A percentile compares a stretch with the other conserved stretches of the same genome.
phyloP scores from a whole-genome alignment of 2,329 filamentous ascomycete genomes.

The Penicillium sp. region DNA sequence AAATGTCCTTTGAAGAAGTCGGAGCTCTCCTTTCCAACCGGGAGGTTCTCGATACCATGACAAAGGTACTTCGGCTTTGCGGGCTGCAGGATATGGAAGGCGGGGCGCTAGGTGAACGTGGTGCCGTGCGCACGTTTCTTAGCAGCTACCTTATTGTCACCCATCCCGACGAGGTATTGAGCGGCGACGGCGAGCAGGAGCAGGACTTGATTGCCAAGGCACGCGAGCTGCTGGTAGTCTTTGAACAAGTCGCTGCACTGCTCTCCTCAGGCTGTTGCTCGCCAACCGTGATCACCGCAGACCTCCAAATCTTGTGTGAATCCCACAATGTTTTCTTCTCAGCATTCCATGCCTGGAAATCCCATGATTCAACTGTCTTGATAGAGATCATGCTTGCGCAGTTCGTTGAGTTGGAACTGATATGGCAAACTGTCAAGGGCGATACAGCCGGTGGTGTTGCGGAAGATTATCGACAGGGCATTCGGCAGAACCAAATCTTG shows the following conservation, averaged over 20 bases:
- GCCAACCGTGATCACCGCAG: conserved; percentile 42
- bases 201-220: conserved; percentile 58
- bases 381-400: conserved; percentile 63
- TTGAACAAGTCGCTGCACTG: conserved; percentile 50
- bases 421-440: conserved; percentile 63
- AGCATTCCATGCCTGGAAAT: conserved; percentile 62
- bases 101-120: conserved; percentile 45
- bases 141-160: conserved; percentile 59
- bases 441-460: conserved; percentile 58
- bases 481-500: conserved; percentile 60
- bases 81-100: conserved; percentile 50
- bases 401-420: conserved; percentile 61
- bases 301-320: conserved; percentile 49
- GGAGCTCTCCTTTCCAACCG: conserved; percentile 52
- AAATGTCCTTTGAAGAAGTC: conserved; percentile 56
- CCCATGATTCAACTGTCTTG: conserved; percentile 57
- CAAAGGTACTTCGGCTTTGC: conserved; percentile 53
- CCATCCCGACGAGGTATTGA: conserved; percentile 57
- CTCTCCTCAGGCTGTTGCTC: conserved; percentile 43
- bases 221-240: conserved; percentile 52
- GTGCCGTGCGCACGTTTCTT: conserved; percentile 57
- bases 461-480: conserved; percentile 60
- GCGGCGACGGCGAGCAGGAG: conserved; percentile 58
- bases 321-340: conserved; percentile 56
- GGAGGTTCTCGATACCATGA: conserved; percentile 50